Base-by-base conservation (phyloP, 441 rosid genomes). In the Populus hybrid region DNA sequence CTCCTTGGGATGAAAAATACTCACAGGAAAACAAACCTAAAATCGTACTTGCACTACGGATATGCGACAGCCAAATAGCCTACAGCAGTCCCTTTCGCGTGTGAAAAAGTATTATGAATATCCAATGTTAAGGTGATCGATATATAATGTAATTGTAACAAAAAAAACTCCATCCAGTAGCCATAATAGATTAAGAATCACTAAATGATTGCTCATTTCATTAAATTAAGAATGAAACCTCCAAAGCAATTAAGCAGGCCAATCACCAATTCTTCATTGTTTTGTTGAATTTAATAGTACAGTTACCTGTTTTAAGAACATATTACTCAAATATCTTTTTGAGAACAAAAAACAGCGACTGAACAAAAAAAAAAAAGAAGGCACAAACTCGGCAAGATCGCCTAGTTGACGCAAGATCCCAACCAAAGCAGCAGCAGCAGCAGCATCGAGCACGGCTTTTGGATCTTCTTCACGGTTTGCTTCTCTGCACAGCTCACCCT, bases 361-460 rank as follows among this genome's bases (percentile, higher is more conserved):
- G 31, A 29, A 29, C 31, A 14, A 50, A 14, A 67, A 24, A 8
- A 40, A 9, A 53, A 35, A 21, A 35, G 23, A 35, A 29, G 21
- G 33, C 64, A 84, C 97, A 73, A 85, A 95, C 99, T 95, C 97
- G 64, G 98, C 95, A 72, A 95, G 98, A 87, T 96, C 99, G 88
- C 99, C 98, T 68, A 96, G 76, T n/a, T n/a, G n/a, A n/a, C n/a
- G n/a, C n/a, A n/a, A n/a, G n/a, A n/a, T n/a, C n/a, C n/a, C n/a
- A n/a, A 93, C 93, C 76, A 96, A 95, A 11, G 98, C 99, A 64
- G 98, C 89, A 9, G 93, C 98, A 53, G 94, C 92, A 68, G 91
- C 90, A 18, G 94, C 94, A 23, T 90, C 94, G 56, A 96, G 92
- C 45, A 93, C 83, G 35, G 91, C 94, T 73, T 94, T 96, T 8